Evolutionary conservation across 805 yeast species (phyloP), one percentile per base, ranked within the genome.

Genomic region (Priceomyces haplophilus): DNA sequence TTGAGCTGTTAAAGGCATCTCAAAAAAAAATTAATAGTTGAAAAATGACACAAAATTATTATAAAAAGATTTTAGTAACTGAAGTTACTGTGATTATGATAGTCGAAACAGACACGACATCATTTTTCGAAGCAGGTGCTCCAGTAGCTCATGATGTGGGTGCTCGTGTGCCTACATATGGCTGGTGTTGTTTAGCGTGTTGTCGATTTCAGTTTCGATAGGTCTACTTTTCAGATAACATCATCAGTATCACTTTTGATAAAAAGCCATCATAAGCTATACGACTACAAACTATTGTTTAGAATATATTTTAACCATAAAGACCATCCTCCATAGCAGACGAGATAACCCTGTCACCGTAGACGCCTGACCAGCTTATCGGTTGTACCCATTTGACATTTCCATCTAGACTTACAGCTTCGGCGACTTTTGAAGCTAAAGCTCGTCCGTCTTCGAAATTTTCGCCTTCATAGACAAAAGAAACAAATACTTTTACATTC

Each of bases 381-480:
- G 98, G 97, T 7, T 68, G 67, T 7, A 58, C 49, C 76, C 81
- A 78, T 4, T 46, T 25, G 7, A 36, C 29, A 13, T 51, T 48
- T 34, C 37, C n/a, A 8, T 51, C 38, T 5, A 58, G 21, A 2
- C 44, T 40, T 18, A 60, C 40, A 15, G 66, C 46, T 3, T 62
- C 50, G 4, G 58, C 49, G 2, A 72, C 58, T 24, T 61, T 59
- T 10, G 48, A 47, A 2, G 85, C 80, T 46, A 84, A 61, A 7
- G 56, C 47, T 34, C 67, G 68, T 6, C 95, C 93, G 59, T 89
- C 96, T 16, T 61, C 56, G 21, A 82, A 76, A 59, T 91, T 91
- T 61, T 90, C 97, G 25, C 98, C 97, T 59, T 90, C 97, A 61
- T 87, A 88, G 1, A 84, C 95, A 57, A 74, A 82, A 13, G 78